Base-by-base conservation (phyloP, 2,329 filamentous ascomycete species). In the Ceratocystis albifundus region DNA sequence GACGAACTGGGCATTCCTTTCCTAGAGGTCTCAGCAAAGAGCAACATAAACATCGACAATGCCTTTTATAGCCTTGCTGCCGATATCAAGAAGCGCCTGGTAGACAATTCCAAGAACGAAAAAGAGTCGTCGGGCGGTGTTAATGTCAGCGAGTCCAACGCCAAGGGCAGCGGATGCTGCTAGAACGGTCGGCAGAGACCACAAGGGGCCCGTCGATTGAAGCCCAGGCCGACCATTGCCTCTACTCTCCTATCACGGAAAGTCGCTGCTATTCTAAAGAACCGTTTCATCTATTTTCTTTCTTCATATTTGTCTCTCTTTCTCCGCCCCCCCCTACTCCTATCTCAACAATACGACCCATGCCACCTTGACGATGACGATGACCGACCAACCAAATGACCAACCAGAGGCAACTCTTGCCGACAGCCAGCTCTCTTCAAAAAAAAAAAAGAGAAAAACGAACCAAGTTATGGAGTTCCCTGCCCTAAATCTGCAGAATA, bases 31-130 rank as follows among this genome's bases (percentile, higher is more conserved):
- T 96, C 90, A 20, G 94, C 94, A 70, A 99, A 99, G 84, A 93
- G 89, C 80, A 97, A 97, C 80, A 96, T 96, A 85, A 99, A 99
- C 79, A 95, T 99, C 74, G 94, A 99, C 78, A 92, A 96, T 80
- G 94, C 94, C 20, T 99, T 99, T 76, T 97, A 95, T 81, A 92
- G 84, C 75, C 84, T 99, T 72, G 94, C 94, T 17, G 85, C 88
- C 70, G 93, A 97, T 75, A 97, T 99, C 81, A 99, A 99, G 86
- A 96, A 96, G 83, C 87, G 90, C 72, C 88, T 96, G 76, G 94
- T 96, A 77, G 93, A 97, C 76, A 95, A 87, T 70, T 85, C 87
- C 71, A 90, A 93, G 81, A 84, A 84, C 70, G 89, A 94, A 71
- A 82, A 85, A 72, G 77, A 80, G 45, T 74, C 79, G 57, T 75